These are phyloP conservation scores for Dipteronia sinensis DNA, from an alignment of 345 rosid genomes.

Conservation along the genomic window DNA sequence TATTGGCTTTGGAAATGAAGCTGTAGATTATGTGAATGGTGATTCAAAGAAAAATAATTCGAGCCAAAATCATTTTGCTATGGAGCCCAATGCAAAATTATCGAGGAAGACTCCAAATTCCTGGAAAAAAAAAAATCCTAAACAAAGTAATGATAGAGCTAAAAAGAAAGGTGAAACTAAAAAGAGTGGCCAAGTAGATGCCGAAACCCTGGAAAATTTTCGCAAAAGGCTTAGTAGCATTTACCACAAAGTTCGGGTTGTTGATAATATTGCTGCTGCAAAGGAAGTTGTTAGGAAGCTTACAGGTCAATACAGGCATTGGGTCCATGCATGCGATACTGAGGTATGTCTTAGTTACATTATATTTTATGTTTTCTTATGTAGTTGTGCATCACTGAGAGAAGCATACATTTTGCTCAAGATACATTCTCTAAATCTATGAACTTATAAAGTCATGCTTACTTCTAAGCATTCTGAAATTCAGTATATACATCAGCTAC, in stretches of 20 bases:
- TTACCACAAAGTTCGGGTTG: constrained; percentile 62
- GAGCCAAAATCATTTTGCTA: background rate
- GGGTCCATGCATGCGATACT: constrained; percentile 88
- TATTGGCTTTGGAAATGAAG: constrained; percentile 6
- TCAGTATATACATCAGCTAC: background rate
- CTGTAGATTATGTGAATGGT: constrained; percentile 26
- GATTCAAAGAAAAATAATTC: background rate
- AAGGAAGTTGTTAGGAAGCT: constrained; percentile 59
- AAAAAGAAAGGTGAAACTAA: background rate
- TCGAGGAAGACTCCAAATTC: background rate
- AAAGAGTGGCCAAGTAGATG: constrained; percentile 15
- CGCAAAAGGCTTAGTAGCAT: constrained; percentile 52
- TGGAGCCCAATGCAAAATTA: background rate
- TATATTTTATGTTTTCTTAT: constrained; percentile 14
- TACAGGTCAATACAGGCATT: constrained; percentile 55
- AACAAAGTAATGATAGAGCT: background rate
- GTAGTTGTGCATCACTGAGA: constrained; percentile 1
- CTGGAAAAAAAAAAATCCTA: background rate
- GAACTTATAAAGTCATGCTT: background rate
- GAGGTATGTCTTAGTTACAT: constrained; percentile 51
- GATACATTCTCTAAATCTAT: too few species aligned
- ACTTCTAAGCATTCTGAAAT: background rate
- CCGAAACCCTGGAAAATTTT: constrained; percentile 20
- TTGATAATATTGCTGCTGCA: constrained; percentile 62
- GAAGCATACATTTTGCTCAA: constrained; percentile 15